Evolutionary conservation across 768 basidiomycete species (phyloP), one percentile per base, ranked within the genome.

Genomic region (Mrakia blollopis): DNA sequence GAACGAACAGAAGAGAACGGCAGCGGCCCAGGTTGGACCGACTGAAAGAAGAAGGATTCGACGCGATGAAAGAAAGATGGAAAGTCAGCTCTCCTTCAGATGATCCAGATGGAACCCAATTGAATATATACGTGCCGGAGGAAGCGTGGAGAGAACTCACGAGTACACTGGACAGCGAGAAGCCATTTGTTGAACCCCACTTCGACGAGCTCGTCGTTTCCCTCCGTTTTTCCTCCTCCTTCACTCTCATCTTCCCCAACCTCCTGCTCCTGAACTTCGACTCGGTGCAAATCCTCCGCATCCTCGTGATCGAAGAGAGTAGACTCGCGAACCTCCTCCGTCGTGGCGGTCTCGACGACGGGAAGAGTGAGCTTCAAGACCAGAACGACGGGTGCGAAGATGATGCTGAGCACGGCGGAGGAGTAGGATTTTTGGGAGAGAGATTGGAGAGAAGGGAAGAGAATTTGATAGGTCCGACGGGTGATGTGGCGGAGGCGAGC

Each of bases 381-480:
- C 83, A 97, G 92, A 70, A 88, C 86, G 74, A 90, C 89, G 1
- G 98, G 84, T 0, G 94, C 92, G 0, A 96, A 95, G 84, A 96
- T 96, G 8, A 98, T 85, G 16, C 47, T 25, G 21, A 65, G 57
- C 7, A n/a, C 57, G 25, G 57, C 57, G 25, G 57, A 57, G 28
- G 25, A 16, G 25, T n/a, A n/a, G 5, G 57, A 57, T 28, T 57
- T 57, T 57, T 57, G 4, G 25, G 25, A 25, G 3, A 57, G 57
- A 5, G 65, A 67, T 16, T 69, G 35, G 16, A 63, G 50, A 7
- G 73, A 41, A 23, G 73, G 35, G 73, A 71, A 54, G 47, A 70
- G 25, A 14, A 68, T 60, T 23, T n/a, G 41, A 14, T 37, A 35
- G 2, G 32, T 60, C 6, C 35, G 52, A 18, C 18, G 44, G 18